Base-by-base conservation (phyloP, 2,329 filamentous ascomycete genomes). In the Stemphylium lycopersici region DNA sequence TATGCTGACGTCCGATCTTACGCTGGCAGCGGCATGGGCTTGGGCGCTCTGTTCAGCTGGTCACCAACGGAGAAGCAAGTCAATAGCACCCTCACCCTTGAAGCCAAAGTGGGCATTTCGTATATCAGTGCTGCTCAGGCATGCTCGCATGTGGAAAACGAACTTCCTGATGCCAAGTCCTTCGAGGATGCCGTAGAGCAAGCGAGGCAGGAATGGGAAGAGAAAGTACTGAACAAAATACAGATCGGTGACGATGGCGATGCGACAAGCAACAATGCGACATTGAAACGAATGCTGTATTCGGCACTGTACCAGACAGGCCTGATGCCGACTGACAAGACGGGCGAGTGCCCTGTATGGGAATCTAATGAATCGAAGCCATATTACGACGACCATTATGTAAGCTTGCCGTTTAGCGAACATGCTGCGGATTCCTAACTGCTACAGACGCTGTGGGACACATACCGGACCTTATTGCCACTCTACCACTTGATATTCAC, bases 131-230 rank as follows among this genome's bases (percentile, higher is more conserved):
- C 53, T 24, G 44, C 81, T 0, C 82, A 86, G 68, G 88, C 88
- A 1, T 91, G 89, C 65, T 66, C 77, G 6, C 87, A 87, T 63
- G 87, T 84, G 0, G 85, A 90, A 66, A 73, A 65, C 0, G 88
- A 91, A 62, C 86, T 90, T 13, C 85, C 88, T 0, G 54, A 65
- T 10, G 73, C 71, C 59, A 66, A 72, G 2, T 37, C 40, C 33
- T 57, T 78, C 2, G 69, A 78, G 13, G 62, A 62, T 12, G 73
- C 74, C 8, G 68, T 77, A 1, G 61, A 67, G 6, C 57, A 68
- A 6, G 72, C 76, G 11, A 66, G 73, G 33, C 58, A 70, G 2
- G 52, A 68, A 29, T 79, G 77, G 77, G 78, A 78, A 33, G 62
- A 63, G 1, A 69, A 77, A 24, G 81, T 88, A 2, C 72, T 88